These are phyloP conservation scores for Begonia peltatifolia DNA, from an alignment of 306 rosid genomes.

Conservation along the genomic window DNA sequence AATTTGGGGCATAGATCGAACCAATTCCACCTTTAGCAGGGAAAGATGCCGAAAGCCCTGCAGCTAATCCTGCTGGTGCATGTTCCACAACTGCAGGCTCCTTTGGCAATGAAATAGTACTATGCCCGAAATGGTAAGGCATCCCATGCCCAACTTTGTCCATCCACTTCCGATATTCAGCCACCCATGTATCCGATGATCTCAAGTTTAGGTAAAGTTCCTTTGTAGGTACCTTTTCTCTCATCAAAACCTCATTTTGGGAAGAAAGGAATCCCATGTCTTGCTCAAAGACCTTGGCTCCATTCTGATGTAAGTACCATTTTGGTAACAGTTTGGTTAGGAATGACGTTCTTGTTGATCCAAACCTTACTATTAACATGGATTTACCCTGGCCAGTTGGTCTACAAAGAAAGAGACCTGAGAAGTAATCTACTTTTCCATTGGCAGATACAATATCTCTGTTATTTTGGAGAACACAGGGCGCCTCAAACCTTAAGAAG, in stretches of 20 bases:
- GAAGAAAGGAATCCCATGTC: slow-evolving; percentile 98
- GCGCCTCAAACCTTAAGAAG: slow-evolving; percentile 69
- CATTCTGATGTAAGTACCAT: slow-evolving; percentile 96
- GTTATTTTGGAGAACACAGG: slow-evolving; percentile 84
- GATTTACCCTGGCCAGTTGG: slow-evolving; percentile 98
- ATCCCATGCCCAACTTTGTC: slow-evolving; percentile 96
- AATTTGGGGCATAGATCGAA: slow-evolving; percentile 65
- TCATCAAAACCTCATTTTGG: slow-evolving; percentile 69
- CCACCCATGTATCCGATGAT: slow-evolving; percentile 89
- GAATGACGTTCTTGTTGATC: slow-evolving; percentile 45
- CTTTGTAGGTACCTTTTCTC: slow-evolving; percentile 74
- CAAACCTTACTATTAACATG: slow-evolving; percentile 85
- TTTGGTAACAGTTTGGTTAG: slow-evolving; percentile 45
- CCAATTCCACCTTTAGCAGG: slow-evolving; percentile 90
- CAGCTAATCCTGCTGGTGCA: slow-evolving; percentile 78
- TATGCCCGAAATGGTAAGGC: slow-evolving; percentile 95
- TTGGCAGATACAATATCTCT: slow-evolving; percentile 36
- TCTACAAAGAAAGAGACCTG: slow-evolving; percentile 76
- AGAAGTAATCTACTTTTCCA: slow-evolving; percentile 53
- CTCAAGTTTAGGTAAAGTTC: slow-evolving; percentile 62
- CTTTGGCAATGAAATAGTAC: slow-evolving; percentile 63
- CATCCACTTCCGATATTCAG: slow-evolving; percentile 93
- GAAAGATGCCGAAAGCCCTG: slow-evolving; percentile 54
- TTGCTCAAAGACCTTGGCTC: slow-evolving; percentile 88
- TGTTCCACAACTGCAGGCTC: slow-evolving; percentile 90